Percentiles rank a stretch among this genome's conserved stretches.
Evolutionary conservation across 1,284 basidiomycete genomes (phyloP).

Genomic region (Moesziomyces sp.): DNA sequence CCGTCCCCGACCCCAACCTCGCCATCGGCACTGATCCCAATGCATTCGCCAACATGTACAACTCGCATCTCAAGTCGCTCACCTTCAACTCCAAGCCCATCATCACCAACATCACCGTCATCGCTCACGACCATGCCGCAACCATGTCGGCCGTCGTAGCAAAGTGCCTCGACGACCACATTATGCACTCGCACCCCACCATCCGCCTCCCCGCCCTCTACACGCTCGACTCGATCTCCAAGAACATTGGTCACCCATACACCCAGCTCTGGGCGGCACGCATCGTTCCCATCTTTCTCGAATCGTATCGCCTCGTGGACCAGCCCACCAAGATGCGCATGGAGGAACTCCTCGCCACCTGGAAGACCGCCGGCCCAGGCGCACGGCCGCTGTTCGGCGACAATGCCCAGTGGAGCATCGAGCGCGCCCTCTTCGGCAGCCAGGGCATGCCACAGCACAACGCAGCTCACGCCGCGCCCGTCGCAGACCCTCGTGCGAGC

Average conservation of each 20-base stretch:
- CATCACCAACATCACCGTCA: slow-evolving; percentile 92
- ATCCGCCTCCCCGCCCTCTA: slow-evolving; percentile 95
- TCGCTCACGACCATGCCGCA: slow-evolving; percentile 86
- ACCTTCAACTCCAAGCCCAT: slow-evolving; percentile 95
- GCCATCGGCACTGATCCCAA: slow-evolving; percentile 70
- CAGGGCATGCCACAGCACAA: slow-evolving; percentile 46
- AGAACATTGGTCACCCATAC: slow-evolving; percentile 66
- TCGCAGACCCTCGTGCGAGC: slow-evolving; percentile 24
- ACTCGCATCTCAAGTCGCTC: slow-evolving; percentile 80
- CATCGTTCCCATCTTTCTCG: slow-evolving; percentile 61
- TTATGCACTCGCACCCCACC: slow-evolving; percentile 75
- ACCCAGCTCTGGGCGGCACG: slow-evolving; percentile 59
- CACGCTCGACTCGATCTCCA: slow-evolving; percentile 86
- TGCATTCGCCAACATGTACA: slow-evolving; percentile 75
- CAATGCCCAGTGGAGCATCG: slow-evolving; percentile 60
- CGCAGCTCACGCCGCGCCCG: slow-evolving; percentile 2
- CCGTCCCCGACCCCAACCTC: slow-evolving; percentile 9
- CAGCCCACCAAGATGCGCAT: slow-evolving; percentile 61
- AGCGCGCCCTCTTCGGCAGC: slow-evolving; percentile 59
- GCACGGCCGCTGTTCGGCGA: slow-evolving; percentile 60
- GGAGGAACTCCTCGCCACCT: slow-evolving; percentile 65
- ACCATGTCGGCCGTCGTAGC: slow-evolving; percentile 82
- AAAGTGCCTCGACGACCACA: slow-evolving; percentile 87
- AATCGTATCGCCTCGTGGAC: slow-evolving; percentile 65
- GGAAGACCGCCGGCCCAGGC: slow-evolving; percentile 57